Percentiles rank a stretch among this genome's conserved stretches.
phyloP scores from a whole-genome alignment of 1,284 basidiomycete genomes.

The Puccinia polysora region DNA sequence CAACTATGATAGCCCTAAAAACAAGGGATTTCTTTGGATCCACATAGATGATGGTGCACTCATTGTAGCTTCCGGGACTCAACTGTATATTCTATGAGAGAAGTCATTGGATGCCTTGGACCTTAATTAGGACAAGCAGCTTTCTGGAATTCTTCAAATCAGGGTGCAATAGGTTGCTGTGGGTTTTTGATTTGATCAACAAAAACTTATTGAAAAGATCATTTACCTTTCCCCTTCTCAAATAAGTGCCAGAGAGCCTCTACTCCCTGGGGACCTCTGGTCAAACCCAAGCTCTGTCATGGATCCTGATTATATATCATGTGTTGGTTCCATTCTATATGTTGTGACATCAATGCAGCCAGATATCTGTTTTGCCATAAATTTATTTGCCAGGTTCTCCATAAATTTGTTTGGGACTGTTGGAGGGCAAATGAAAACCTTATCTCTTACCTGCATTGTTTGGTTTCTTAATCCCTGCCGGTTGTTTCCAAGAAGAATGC shows the following conservation, averaged over 20 bases:
- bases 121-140: background rate
- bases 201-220: background rate
- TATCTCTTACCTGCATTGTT: background rate
- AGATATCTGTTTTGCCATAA: no score
- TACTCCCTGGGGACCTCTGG: no score
- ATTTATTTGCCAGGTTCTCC: no score
- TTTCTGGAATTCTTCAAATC: background rate
- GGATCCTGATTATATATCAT: background rate
- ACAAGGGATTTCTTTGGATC: slow-evolving; percentile 8
- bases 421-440: background rate
- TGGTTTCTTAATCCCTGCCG: background rate
- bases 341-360: no score
- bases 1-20: background rate
- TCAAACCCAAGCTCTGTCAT: no score
- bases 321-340: background rate
- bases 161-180: background rate
- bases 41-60: slow-evolving; percentile 2
- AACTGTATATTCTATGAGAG: background rate
- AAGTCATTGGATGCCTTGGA: background rate
- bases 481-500: no score
- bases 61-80: background rate
- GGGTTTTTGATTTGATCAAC: background rate
- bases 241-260: background rate
- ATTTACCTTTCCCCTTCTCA: background rate
- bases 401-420: background rate